A percentile compares a stretch with the other conserved stretches of the same genome.
phyloP scores from a whole-genome alignment of 352 stramenopile genomes.

The Blastocystis sp. region DNA sequence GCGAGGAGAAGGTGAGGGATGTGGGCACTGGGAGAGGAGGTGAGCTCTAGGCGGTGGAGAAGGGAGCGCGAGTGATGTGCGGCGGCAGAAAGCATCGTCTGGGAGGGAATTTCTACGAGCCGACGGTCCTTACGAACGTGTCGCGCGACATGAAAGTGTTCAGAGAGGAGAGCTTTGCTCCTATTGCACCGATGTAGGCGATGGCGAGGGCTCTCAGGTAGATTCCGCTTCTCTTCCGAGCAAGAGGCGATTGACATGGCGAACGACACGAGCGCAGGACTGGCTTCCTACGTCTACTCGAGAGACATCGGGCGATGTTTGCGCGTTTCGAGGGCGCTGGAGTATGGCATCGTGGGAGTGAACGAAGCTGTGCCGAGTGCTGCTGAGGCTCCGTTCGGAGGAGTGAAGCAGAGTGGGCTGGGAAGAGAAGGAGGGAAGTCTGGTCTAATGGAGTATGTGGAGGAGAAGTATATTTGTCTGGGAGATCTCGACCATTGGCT shows the following conservation, averaged over 20 bases:
- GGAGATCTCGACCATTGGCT: conserved; percentile 64
- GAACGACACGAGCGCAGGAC: conserved; percentile 82
- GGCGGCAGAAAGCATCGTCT: conserved; percentile 72
- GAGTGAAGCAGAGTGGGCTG: conserved; percentile 82
- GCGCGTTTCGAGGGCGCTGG: conserved; percentile 76
- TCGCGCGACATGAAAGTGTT: conserved; percentile 79
- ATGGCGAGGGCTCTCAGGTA: background rate
- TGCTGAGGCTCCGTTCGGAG: conserved; percentile 78
- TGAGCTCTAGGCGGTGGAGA: conserved; percentile 78
- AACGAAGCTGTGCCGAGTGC: conserved; percentile 83
- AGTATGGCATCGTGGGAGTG: conserved; percentile 86
- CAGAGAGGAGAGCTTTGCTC: conserved; percentile 90
- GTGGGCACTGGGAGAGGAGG: conserved; percentile 65
- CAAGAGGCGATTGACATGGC: conserved; percentile 86
- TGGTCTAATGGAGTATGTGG: conserved; percentile 84
- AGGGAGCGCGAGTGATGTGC: conserved; percentile 78
- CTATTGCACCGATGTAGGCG: conserved; percentile 77
- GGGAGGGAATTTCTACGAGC: conserved; percentile 81
- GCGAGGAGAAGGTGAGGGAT: conserved; percentile 66
- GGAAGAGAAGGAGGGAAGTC: conserved; percentile 68
- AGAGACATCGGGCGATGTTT: conserved; percentile 79
- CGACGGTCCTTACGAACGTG: conserved; percentile 83
- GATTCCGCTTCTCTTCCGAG: conserved; percentile 82
- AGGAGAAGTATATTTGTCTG: conserved; percentile 89
- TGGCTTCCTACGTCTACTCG: conserved; percentile 90